Percentiles rank a stretch among this genome's conserved stretches.
Evolutionary conservation across 2,329 filamentous ascomycete genomes (phyloP).

Genomic region (Pyrenophora teres): DNA sequence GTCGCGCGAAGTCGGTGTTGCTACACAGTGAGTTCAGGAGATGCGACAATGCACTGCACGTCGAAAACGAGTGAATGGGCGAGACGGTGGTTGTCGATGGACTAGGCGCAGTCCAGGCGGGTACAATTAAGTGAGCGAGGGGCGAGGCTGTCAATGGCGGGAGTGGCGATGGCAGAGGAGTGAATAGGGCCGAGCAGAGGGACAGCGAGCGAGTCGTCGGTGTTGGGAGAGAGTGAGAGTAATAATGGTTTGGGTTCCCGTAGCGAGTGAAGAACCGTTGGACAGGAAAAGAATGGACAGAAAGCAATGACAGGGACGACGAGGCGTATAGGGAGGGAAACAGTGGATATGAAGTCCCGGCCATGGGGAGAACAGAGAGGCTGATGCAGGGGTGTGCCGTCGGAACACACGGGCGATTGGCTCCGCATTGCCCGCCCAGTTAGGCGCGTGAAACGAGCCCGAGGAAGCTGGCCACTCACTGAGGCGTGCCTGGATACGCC

Average conservation of each 20-base stretch:
- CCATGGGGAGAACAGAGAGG: constrained; percentile 9
- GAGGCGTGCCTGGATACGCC: constrained; percentile 30
- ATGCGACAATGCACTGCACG: constrained; percentile 29
- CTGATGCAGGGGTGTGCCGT: constrained; percentile 5
- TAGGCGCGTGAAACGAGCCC: constrained; percentile 28
- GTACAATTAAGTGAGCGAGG: constrained; percentile 7
- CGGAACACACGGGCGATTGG: constrained; percentile 23
- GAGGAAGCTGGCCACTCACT: constrained; percentile 25
- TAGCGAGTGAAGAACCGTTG: constrained; percentile 43
- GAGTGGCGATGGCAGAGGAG: constrained; percentile 10
- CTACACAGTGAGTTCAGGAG: constrained; percentile 4
- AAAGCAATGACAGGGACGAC: constrained; percentile 14
- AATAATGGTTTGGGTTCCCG: constrained; percentile 31
- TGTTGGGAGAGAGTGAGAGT: constrained; percentile 11
- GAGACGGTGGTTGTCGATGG: constrained; percentile 5
- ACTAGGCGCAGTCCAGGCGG: constrained; percentile 9
- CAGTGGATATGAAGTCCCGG: constrained; percentile 33
- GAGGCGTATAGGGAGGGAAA: constrained; percentile 22
- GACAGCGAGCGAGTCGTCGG: not conserved
- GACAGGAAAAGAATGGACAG: constrained; percentile 34
- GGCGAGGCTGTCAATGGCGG: constrained; percentile 7
- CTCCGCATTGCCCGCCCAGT: constrained; percentile 12
- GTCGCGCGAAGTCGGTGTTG: constrained; percentile 3
- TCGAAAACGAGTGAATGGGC: constrained; percentile 10
- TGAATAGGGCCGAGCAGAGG: constrained; percentile 12